Evolutionary conservation across 345 rosid genomes (phyloP).

Genomic region (Populus ilicifolia): DNA sequence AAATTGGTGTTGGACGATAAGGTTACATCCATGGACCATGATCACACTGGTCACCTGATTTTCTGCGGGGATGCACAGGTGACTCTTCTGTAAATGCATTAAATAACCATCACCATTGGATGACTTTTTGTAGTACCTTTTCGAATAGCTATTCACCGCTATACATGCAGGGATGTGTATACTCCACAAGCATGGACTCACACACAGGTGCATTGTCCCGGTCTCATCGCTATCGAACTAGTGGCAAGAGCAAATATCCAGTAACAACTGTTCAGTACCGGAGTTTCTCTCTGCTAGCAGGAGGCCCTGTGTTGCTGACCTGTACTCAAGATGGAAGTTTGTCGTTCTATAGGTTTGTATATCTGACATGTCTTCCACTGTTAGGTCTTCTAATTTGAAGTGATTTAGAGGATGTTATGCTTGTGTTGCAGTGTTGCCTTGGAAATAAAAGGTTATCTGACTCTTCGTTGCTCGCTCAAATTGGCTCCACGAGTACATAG

Average conservation of each 20-base stretch:
- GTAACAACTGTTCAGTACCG: conserved; percentile 84
- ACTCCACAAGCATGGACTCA: conserved; percentile 74
- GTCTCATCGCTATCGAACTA: conserved; percentile 65
- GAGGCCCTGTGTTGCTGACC: conserved; percentile 84
- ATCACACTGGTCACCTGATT: conserved; percentile 89
- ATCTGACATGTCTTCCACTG: background rate
- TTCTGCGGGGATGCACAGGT: conserved; percentile 96
- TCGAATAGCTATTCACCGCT: conserved; percentile 8
- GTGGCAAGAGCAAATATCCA: conserved; percentile 61
- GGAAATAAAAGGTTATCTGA: conserved; percentile 80
- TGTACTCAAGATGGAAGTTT: conserved; percentile 87
- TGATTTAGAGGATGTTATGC: conserved; percentile 9
- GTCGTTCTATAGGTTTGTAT: conserved; percentile 77
- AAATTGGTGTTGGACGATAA: conserved; percentile 53
- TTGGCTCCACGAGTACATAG: conserved; percentile 64
- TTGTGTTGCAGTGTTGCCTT: conserved; percentile 64
- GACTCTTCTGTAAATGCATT: conserved; percentile 5
- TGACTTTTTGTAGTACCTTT: background rate
- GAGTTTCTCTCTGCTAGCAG: conserved; percentile 85
- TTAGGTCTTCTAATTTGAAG: background rate
- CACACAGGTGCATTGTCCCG: conserved; percentile 77
- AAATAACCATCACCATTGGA: background rate
- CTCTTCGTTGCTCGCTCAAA: conserved; percentile 80
- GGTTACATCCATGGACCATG: conserved; percentile 95
- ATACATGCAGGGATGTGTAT: conserved; percentile 65